These are phyloP conservation scores for Gardenia jasminoides DNA, from an alignment of 257 asterid genomes.

Conservation along the genomic window DNA sequence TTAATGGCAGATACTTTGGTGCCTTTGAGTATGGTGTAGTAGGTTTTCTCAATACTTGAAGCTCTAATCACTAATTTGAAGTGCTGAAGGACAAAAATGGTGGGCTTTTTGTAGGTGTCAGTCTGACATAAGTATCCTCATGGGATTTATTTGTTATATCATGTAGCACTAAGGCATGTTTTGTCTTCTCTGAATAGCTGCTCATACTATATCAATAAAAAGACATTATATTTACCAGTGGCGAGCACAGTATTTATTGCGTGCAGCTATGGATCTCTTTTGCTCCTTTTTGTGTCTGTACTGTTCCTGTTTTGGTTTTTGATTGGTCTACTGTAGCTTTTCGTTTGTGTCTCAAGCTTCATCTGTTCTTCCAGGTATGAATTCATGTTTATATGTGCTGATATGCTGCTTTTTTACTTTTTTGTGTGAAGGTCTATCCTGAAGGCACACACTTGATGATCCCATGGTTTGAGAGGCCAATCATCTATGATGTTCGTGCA, in stretches of 20 bases:
- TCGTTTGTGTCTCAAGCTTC: background rate
- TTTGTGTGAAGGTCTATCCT: constrained; percentile 58
- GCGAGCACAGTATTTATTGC: background rate
- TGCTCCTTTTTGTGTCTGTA: too few relatives aligned
- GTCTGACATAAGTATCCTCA: background rate
- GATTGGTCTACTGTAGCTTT: background rate
- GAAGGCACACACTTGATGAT: constrained; percentile 92
- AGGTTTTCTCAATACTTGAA: background rate
- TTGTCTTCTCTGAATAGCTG: background rate
- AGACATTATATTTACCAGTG: background rate
- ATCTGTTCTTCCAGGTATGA: background rate
- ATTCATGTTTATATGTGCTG: background rate
- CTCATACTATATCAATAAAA: background rate
- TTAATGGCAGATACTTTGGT: background rate
- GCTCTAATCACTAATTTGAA: too few relatives aligned
- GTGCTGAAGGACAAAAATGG: background rate
- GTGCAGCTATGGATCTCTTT: background rate
- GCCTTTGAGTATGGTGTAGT: background rate
- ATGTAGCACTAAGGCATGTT: background rate
- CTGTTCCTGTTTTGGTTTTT: background rate
- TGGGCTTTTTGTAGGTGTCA: background rate
- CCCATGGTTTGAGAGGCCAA: constrained; percentile 95
- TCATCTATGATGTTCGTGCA: constrained; percentile 91
- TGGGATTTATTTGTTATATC: background rate
- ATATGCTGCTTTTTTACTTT: background rate